Evolutionary conservation across 169 alveolate genomes (phyloP).

Genomic region (Eimeria acervulina): DNA sequence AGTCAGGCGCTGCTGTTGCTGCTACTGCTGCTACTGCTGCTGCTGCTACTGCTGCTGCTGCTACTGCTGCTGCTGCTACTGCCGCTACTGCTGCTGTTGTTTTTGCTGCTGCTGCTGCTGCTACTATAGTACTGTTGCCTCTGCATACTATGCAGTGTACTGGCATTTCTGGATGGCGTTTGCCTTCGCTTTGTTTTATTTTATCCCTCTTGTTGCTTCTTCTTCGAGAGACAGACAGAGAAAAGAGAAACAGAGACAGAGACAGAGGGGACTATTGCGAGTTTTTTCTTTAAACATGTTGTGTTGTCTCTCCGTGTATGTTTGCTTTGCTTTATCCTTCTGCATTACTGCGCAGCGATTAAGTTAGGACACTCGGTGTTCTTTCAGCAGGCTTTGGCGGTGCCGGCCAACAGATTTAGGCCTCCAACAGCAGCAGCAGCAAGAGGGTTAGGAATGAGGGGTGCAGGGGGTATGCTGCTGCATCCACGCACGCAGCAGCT

Average conservation of each 20-base stretch:
- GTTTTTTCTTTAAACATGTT: no score
- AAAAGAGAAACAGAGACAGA: no score
- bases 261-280: no score
- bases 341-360: slow-evolving; percentile 1
- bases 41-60: not conserved
- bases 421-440: slow-evolving; percentile 73
- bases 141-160: not conserved
- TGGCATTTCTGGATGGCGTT: not conserved
- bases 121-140: not conserved
- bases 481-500: slow-evolving; percentile 72
- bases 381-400: slow-evolving; percentile 50
- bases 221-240: no score
- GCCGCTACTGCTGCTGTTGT: not conserved
- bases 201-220: no score
- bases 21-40: not conserved
- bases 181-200: no score
- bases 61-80: not conserved
- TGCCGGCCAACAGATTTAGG: slow-evolving; percentile 45
- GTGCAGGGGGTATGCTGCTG: slow-evolving; percentile 17
- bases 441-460: slow-evolving; percentile 5
- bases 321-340: not conserved
- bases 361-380: slow-evolving; percentile 38
- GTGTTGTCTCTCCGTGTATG: not conserved
- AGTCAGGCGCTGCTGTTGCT: not conserved
- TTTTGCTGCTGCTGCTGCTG: not conserved